Base-by-base conservation (phyloP, 2,329 filamentous ascomycete genomes). In the Chrysosporium queenslandicum region DNA sequence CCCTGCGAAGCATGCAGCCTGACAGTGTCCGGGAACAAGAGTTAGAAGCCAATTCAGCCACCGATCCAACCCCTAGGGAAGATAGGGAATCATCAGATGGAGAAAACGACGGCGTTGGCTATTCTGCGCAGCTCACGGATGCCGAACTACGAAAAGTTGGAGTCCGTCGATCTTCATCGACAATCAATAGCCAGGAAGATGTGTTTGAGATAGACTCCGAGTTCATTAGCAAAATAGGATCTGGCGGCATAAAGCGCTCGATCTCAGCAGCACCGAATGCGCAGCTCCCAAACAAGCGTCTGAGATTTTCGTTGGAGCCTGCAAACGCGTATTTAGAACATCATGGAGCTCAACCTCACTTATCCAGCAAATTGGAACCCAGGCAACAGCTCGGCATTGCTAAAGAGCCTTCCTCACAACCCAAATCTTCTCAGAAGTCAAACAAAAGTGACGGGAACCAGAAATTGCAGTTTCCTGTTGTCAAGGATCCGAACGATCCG, bases 401-500 rank as follows among this genome's bases (percentile, higher is more conserved):
- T 11, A 53, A 55, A 37, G 23, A 53, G 5, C 64, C 60, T 7
- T 59, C 60, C 18, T 51, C 58, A 25, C 58, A 56, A 42, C 51
- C 52, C 7, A 59, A 60, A 30, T 64, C 61, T 27, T 63, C 62
- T 2, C 61, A 64, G 58, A 59, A 60, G 43, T 61, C 62, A 46
- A 42, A 58, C 47, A 57, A 61, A 41, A 67, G 64, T 46, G 63
- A 63, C 5, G 50, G 53, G 58, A 65, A 69, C 58, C 61, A 74
- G 56, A 75, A 72, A 20, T 71, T 88, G 23, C 76, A 75, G 25
- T 94, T 88, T 61, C 78, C 84, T 1, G 78, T 89, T 11, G 86
- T 91, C 20, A 94, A 94, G 67, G 81, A 91, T 59, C 78, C 83
- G 0, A 77, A 81, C 59, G 80, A 87, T 59, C 77, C 79, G 4